These are phyloP conservation scores for Raffaelea albimanens DNA, from an alignment of 2,329 filamentous ascomycete species.

Conservation along the genomic window DNA sequence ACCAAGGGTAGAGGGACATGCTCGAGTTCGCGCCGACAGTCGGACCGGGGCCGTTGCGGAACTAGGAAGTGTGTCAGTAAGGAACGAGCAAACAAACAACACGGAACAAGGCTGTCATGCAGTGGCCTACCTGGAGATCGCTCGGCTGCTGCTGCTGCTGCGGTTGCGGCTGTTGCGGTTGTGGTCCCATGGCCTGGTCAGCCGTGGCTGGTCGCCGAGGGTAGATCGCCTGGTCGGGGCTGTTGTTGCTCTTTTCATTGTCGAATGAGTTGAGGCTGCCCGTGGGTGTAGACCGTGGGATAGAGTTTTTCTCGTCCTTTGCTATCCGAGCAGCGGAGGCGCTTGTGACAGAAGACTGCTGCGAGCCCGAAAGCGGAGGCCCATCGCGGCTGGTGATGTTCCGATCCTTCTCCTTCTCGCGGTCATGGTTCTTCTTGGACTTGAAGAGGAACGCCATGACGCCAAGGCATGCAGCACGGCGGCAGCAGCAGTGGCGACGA, in stretches of 20 bases:
- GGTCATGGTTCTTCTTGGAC: constrained; percentile 65
- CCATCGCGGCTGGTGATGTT: constrained; percentile 46
- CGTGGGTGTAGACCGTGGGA: constrained; percentile 61
- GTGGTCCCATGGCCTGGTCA: constrained; percentile 32
- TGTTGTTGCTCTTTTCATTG: constrained; percentile 39
- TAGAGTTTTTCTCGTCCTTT: constrained; percentile 45
- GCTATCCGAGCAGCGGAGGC: constrained; percentile 35
- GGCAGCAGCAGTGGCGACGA: constrained; percentile 1
- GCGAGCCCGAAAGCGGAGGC: constrained; percentile 29
- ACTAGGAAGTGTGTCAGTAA: constrained; percentile 24
- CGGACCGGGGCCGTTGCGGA: constrained; percentile 46
- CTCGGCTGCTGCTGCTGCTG: constrained; percentile 25
- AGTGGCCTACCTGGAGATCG: constrained; percentile 10
- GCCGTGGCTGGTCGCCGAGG: constrained; percentile 42
- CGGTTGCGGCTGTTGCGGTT: no score
- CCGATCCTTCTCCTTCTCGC: constrained; percentile 44
- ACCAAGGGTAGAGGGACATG: constrained; percentile 89
- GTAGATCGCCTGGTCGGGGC: constrained; percentile 57
- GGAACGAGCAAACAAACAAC: background rate
- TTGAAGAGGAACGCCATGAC: constrained; percentile 77
- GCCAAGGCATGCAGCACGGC: constrained; percentile 13
- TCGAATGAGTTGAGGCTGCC: constrained; percentile 68
- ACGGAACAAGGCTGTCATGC: background rate
- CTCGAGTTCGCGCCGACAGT: constrained; percentile 49
- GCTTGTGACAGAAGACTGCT: constrained; percentile 37